Base-by-base conservation (phyloP, 306 rosid species). In the Sicyos baderoa region DNA sequence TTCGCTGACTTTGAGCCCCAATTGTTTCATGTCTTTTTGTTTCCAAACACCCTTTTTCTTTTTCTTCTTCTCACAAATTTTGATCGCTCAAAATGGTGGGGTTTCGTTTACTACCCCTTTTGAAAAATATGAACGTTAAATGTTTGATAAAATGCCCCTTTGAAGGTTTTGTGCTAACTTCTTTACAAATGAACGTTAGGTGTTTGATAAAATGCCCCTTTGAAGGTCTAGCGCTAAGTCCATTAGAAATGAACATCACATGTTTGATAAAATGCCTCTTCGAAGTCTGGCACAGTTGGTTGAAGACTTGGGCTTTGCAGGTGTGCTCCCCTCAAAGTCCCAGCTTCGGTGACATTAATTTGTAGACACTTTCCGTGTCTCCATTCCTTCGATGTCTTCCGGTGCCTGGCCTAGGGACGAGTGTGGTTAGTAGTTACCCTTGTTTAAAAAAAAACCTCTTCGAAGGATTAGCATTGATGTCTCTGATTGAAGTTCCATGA, bases 171-270 rank as follows among this genome's bases (percentile, higher is more conserved):
- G 45, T 5, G 1, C 9, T 8, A 16, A 32, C 18, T 64, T 42
- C 15, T 19, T 37, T 1, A 65, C 3, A 0, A 10, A 17, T 3
- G 53, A 64, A 19, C 54, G 53, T 21, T 2, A 6, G 3, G 25
- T 67, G 72, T 67, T 48, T 67, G 72, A 67, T 49, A 48, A 48
- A 67, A 67, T 67, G 72, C 57, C 72, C 16, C 56, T 48, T 14
- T 55, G 45, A 48, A 25, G 15, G 29, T 29, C 11, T 62, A 37
- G 51, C 6, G 27, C 11, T 7, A 17, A 53, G 3, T 14, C 14
- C 16, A 27, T 22, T 1, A 35, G 29, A 23, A 7, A 37, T 37
- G 44, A 29, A 29, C 61, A 13, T 13, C 0, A 19, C 1, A 9
- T 57, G 63, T 57, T 57, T 23, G 63, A 57, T 25, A 57, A 57